These are phyloP conservation scores for Lasiodiplodia sp. DNA, from an alignment of 2,329 filamentous ascomycete genomes.

Conservation along the genomic window DNA sequence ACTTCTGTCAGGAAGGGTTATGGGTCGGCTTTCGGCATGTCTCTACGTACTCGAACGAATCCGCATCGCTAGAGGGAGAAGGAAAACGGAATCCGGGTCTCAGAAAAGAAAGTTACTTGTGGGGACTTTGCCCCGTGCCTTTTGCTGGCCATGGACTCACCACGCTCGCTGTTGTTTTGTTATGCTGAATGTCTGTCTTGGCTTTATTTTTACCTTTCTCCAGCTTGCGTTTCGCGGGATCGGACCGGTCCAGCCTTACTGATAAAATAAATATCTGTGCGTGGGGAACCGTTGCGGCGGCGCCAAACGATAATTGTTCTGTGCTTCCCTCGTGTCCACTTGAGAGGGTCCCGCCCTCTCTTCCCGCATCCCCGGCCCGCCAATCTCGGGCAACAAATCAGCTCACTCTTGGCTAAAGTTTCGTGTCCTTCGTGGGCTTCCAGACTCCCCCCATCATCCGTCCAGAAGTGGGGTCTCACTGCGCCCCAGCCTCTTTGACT, in stretches of 20 bases:
- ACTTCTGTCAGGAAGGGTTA: conserved; percentile 10
- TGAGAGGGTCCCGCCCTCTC: neutral
- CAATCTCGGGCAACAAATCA: conserved; percentile 2
- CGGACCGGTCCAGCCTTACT: conserved; percentile 24
- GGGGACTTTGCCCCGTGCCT: neutral
- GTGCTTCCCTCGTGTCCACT: conserved; percentile 1
- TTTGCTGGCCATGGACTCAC: neutral
- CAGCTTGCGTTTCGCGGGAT: conserved; percentile 3
- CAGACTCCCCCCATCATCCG: neutral
- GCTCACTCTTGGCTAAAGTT: neutral
- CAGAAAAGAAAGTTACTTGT: neutral
- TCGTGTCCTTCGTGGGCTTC: neutral
- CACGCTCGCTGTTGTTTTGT: neutral
- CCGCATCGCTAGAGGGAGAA: conserved; percentile 8
- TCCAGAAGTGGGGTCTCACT: neutral
- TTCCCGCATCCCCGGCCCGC: conserved; percentile 1
- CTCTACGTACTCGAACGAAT: neutral
- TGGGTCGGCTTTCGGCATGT: conserved; percentile 4
- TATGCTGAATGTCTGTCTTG: conserved; percentile 3
- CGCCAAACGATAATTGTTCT: neutral
- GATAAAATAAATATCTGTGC: neutral
- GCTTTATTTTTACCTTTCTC: conserved; percentile 21
- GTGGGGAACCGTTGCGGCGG: conserved; percentile 19
- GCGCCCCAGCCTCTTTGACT: neutral
- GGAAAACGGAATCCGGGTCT: conserved; percentile 1